Evolutionary conservation across 1,284 basidiomycete genomes (phyloP).

Genomic region (Fistulina hepatica): DNA sequence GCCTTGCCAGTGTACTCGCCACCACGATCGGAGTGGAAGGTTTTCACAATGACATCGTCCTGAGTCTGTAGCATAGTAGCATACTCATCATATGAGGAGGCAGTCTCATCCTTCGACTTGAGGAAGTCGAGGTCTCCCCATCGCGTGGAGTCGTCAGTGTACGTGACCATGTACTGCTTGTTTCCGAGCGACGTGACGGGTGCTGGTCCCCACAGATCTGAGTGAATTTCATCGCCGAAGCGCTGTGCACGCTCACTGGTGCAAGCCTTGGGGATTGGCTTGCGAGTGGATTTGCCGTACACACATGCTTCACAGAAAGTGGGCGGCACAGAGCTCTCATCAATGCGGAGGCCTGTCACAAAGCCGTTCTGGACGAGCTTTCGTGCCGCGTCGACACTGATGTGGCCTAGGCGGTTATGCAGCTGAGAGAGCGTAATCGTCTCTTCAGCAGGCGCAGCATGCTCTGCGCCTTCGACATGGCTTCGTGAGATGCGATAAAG

Average conservation of each 20-base stretch:
- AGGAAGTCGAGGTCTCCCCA: conserved; percentile 1
- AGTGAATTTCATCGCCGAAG: conserved; percentile 1
- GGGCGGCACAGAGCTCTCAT: background rate
- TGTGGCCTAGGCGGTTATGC: conserved; percentile 5
- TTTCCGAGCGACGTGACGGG: conserved; percentile 1
- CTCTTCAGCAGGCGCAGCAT: too few relatives aligned
- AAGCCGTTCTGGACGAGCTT: conserved; percentile 7
- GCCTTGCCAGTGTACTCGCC: conserved; percentile 20
- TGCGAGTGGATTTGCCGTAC: conserved; percentile 19
- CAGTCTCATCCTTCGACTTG: background rate
- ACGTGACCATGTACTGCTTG: conserved; percentile 2
- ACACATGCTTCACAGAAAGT: conserved; percentile 20
- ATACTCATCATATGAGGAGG: background rate
- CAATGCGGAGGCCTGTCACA: conserved; percentile 5
- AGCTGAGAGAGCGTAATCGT: conserved; percentile 5
- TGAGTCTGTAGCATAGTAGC: background rate
- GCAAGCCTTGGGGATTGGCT: conserved; percentile 17
- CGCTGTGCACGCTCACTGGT: conserved; percentile 5
- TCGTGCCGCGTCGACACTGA: conserved; percentile 4
- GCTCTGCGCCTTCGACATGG: too few relatives aligned
- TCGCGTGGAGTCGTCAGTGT: conserved; percentile 2
- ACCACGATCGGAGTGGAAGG: conserved; percentile 20
- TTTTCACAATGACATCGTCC: conserved; percentile 16
- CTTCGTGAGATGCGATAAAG: conserved; percentile 15
- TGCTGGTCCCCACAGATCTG: conserved; percentile 4